These are phyloP conservation scores for Phytophthora ohioensis DNA, from an alignment of 352 stramenopile species.

Conservation along the genomic window DNA sequence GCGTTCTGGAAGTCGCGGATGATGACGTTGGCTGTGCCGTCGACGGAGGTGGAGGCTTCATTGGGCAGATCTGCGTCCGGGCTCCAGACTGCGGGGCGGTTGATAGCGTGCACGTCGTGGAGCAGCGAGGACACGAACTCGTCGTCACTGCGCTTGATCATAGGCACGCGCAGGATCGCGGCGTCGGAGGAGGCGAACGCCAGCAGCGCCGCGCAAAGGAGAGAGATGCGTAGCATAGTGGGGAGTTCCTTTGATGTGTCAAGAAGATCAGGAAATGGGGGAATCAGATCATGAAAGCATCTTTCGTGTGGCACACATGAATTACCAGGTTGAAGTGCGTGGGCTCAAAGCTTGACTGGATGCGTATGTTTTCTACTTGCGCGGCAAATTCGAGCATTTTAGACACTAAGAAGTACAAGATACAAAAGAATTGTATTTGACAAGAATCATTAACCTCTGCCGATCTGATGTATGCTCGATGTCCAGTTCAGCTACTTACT, in stretches of 20 bases:
- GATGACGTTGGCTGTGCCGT: conserved; percentile 54
- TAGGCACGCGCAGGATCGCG: conserved; percentile 68
- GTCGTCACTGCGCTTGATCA: conserved; percentile 73
- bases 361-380: too few relatives aligned
- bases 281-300: neutral
- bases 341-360: neutral
- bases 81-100: conserved; percentile 60
- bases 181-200: conserved; percentile 26
- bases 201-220: conserved; percentile 40
- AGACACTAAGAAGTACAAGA: neutral
- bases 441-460: conserved; percentile 9
- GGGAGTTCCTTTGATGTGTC: neutral
- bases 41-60: neutral
- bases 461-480: neutral
- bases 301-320: neutral
- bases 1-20: conserved; percentile 95
- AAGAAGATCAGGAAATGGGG: conserved; percentile 1
- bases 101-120: conserved; percentile 44
- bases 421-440: conserved; percentile 11
- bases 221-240: conserved; percentile 26
- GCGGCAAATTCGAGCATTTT: too few relatives aligned
- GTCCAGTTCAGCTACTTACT: conserved; percentile 21
- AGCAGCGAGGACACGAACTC: conserved; percentile 72
- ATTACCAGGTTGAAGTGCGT: neutral
- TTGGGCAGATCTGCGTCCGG: conserved; percentile 28